Evolutionary conservation across 2,329 filamentous ascomycete genomes (phyloP), one percentile per base, ranked within the genome.

Genomic region (Myriosclerotinia curreyana): DNA sequence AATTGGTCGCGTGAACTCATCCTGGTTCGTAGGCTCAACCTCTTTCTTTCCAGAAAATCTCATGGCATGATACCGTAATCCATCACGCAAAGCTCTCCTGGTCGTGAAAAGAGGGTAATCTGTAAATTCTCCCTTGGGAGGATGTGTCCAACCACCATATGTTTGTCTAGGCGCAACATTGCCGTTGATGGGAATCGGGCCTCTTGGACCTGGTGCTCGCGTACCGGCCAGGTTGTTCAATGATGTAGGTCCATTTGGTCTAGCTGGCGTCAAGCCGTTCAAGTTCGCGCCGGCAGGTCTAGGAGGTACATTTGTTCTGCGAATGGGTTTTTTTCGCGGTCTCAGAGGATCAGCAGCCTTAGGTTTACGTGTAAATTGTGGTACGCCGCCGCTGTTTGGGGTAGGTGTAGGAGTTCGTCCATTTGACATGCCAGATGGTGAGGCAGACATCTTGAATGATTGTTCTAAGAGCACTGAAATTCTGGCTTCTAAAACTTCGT

Each of bases 1-100:
- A 40, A 98, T 90, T 0, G 95, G 95, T 36, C 92, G 86, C 22
- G 90, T 89, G 74, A 98, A 99, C 60, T 96, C 87, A 7, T 87
- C 81, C 69, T 94, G 87, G 70, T 88, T 79, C 34, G 80, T 81
- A 2, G 86, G 84, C 72, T 98, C 88, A 66, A 91, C 81, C 40
- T 86, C 83, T 70, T 89, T 88, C 67, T 80, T 80, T 25, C 70
- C 71, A 7, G 73, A 69, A 64, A 99, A 87, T 70, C 91, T 88
- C 81, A 96, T 93, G 67, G 96, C 85, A 74, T 99, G 95, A 72
- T 92, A 87, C 56, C 94, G 89, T 65, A 96, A 79, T 7, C 89
- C 90, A 70, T 95, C 89, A 64, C 91, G 82, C 58, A 96, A 77
- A 12, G 88, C 86, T 72, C 88, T 87, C 77, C 96, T 96, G 8